Evolutionary conservation across 192 early-diverging fungal species (phyloP), one percentile per base, ranked within the genome.

Genomic region (Dimargaris cristalligena): DNA sequence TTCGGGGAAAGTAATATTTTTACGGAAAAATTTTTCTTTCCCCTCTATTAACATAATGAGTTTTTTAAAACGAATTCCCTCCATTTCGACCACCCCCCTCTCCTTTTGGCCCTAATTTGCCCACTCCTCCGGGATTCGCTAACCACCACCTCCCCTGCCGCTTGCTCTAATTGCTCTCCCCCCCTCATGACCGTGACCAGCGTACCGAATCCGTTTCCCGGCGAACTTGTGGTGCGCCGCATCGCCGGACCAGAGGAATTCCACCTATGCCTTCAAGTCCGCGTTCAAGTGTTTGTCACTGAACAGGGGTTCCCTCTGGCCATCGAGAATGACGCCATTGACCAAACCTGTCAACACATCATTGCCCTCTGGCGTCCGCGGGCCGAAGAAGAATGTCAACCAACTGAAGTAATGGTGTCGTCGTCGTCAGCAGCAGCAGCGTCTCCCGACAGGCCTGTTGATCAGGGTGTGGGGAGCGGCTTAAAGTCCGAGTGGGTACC

Each of bases 241-340:
- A 41, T 41, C 38, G 38, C 38, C 8, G 8, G 16, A 6, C 16
- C 16, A 16, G 54, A 56, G 1, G 54, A 56, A 2, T 34, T 56
- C 13, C 16, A 11, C 14, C 34, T 56, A 16, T 56, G 54, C 31
- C 30, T 29, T 18, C 54, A 56, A 23, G 54, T 56, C 3, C 54
- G 54, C 13, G 16, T 34, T 20, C 16, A 29, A 18, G 30, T 56
- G 34, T 56, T 56, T 56, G 31, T 56, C 11, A 33, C 30, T 8
- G 54, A 33, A 23, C 54, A 56, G 29, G 54, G 54, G 54, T 33
- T 56, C 31, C 54, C 54, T 34, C 54, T 56, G 16, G 31, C 16
- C n/a, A 56, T 56, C 4, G 54, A 56, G 18, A 29, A 20, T 8
- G 54, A 56, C 54, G 29, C 20, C 14, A 14, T 3, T 1, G 54